These are phyloP conservation scores for Petunia secreta DNA, from an alignment of 257 asterid genomes.

Conservation along the genomic window DNA sequence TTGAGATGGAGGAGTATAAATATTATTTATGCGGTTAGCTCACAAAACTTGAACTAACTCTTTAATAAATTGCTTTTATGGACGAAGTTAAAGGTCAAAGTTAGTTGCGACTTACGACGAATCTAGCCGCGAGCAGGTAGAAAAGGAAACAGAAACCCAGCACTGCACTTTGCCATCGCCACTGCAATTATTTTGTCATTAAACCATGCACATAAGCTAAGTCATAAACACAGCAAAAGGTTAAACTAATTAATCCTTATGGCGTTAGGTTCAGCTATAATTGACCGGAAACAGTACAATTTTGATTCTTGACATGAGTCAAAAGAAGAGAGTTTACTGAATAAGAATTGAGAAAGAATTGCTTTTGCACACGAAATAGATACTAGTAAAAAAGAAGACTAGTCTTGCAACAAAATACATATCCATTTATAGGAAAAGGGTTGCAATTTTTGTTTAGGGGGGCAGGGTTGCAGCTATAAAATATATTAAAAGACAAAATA, in stretches of 20 bases:
- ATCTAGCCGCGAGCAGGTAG: conserved; percentile 79
- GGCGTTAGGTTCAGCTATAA: not conserved
- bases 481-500: not conserved
- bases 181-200: conserved; percentile 54
- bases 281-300: not conserved
- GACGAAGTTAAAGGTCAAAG: not conserved
- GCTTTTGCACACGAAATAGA: no score
- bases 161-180: conserved; percentile 99
- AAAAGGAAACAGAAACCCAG: conserved; percentile 84
- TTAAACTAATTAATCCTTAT: not conserved
- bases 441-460: not conserved
- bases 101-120: conserved; percentile 59
- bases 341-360: not conserved
- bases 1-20: no score
- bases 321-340: not conserved
- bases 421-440: not conserved
- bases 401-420: not conserved
- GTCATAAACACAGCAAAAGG: not conserved
- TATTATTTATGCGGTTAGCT: no score
- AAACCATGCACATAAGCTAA: not conserved
- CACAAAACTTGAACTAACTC: no score
- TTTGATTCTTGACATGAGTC: not conserved
- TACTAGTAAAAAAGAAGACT: not conserved
- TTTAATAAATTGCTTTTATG: not conserved
- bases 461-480: no score